Percentiles rank a stretch among this genome's conserved stretches.
phyloP scores from a whole-genome alignment of 2,329 filamentous ascomycete species.

The Xenoacremonium recifei region DNA sequence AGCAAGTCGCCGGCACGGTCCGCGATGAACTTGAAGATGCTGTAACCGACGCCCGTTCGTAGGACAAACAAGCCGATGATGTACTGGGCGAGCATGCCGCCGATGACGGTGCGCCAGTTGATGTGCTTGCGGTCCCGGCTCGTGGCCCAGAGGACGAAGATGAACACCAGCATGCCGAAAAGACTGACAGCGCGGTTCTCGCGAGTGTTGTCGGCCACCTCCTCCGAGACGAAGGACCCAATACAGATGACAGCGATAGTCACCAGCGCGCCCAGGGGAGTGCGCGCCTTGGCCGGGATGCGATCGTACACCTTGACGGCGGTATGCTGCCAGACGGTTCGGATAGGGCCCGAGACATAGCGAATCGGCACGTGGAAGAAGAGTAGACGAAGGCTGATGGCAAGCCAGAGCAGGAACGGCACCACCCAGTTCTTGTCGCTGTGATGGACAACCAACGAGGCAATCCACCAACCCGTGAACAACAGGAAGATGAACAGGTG shows the following conservation, averaged over 20 bases:
- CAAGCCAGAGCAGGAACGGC: slow-evolving; percentile 79
- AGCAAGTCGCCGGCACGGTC: slow-evolving; percentile 71
- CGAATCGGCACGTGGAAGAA: slow-evolving; percentile 71
- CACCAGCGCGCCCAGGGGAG: slow-evolving; percentile 59
- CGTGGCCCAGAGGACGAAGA: slow-evolving; percentile 65
- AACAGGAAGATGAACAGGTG: slow-evolving; percentile 46
- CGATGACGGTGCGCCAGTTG: slow-evolving; percentile 79
- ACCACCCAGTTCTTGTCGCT: slow-evolving; percentile 77
- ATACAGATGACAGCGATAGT: slow-evolving; percentile 74
- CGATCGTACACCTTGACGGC: slow-evolving; percentile 55
- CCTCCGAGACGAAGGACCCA: slow-evolving; percentile 71
- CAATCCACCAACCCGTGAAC: slow-evolving; percentile 70
- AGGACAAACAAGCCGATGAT: slow-evolving; percentile 86
- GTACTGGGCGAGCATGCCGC: slow-evolving; percentile 86
- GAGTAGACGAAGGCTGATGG: slow-evolving; percentile 69
- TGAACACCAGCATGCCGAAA: slow-evolving; percentile 72
- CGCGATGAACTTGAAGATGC: slow-evolving; percentile 90
- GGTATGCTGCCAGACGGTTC: slow-evolving; percentile 65
- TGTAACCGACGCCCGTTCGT: slow-evolving; percentile 74
- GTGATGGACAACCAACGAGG: slow-evolving; percentile 69
- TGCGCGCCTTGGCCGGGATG: slow-evolving; percentile 66
- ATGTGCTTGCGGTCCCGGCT: slow-evolving; percentile 65
- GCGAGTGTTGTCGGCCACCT: slow-evolving; percentile 73
- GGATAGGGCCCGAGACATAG: slow-evolving; percentile 64
- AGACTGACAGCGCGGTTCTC: slow-evolving; percentile 78